Conservation (phyloP, 2,329 filamentous ascomycete species). For the Ophiostoma piceae region DNA sequence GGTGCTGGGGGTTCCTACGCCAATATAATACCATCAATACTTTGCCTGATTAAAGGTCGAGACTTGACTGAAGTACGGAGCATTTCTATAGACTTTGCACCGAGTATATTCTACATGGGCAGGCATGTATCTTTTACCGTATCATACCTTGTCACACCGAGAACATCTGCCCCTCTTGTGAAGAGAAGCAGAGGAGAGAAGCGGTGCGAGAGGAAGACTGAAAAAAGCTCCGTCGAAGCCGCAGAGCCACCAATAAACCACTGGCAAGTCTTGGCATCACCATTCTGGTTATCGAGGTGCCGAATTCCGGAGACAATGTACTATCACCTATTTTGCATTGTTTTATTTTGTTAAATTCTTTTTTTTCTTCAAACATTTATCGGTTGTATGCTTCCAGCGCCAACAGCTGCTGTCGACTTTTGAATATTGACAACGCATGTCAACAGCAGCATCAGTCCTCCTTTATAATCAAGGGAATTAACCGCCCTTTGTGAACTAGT, state of each 20-base stretch:
- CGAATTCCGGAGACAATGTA: slow-evolving; percentile 23
- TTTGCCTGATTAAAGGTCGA: neutral
- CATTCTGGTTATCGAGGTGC: slow-evolving; percentile 14
- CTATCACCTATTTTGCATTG: no score
- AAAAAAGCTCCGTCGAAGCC: slow-evolving; percentile 10
- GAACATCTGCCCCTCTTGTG: neutral
- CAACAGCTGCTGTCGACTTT: neutral
- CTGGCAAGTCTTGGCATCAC: slow-evolving; percentile 17
- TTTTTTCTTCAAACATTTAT: neutral
- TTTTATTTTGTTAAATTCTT: slow-evolving; percentile 14
- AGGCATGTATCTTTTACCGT: neutral
- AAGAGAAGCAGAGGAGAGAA: neutral
- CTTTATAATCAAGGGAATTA: neutral
- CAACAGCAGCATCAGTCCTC: neutral
- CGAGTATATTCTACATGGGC: no score
- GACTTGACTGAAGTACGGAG: neutral
- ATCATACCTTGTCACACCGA: neutral
- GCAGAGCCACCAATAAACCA: slow-evolving; percentile 15
- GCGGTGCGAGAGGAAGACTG: neutral
- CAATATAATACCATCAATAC: neutral
- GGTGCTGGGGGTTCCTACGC: neutral
- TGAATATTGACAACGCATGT: neutral
- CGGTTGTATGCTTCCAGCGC: neutral
- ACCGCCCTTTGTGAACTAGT: neutral
- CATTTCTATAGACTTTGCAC: no score